These are phyloP conservation scores for Coemansia sp. DNA, from an alignment of 371 early-diverging fungal genomes.

Conservation along the genomic window DNA sequence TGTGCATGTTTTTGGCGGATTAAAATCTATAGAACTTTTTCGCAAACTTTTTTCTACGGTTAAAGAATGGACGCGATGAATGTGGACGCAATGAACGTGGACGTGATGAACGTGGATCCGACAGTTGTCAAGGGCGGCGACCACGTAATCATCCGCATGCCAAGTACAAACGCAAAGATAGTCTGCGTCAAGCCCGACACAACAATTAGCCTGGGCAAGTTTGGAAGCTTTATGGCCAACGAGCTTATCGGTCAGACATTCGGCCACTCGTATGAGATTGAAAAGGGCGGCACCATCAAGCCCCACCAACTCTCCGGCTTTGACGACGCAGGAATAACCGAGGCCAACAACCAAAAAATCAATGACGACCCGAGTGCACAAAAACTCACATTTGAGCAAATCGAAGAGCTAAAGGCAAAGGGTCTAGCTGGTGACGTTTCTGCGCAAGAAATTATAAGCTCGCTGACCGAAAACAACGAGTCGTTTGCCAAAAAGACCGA, in stretches of 20 bases:
- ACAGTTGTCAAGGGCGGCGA: slow-evolving; percentile 57
- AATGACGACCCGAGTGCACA: slow-evolving; percentile 73
- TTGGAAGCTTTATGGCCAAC: slow-evolving; percentile 79
- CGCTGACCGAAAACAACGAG: slow-evolving; percentile 76
- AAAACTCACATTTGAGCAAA: slow-evolving; percentile 78
- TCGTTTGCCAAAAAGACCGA: slow-evolving; percentile 91
- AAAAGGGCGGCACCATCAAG: slow-evolving; percentile 47
- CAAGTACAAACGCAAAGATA: slow-evolving; percentile 82
- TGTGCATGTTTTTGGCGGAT: not conserved
- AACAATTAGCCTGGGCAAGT: slow-evolving; percentile 84
- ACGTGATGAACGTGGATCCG: slow-evolving; percentile 25
- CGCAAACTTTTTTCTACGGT: not conserved
- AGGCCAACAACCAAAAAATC: slow-evolving; percentile 82
- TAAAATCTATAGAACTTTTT: not conserved
- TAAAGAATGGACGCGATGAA: too few relatives aligned
- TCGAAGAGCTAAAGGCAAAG: slow-evolving; percentile 76
- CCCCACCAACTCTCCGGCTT: slow-evolving; percentile 40
- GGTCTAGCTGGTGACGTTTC: slow-evolving; percentile 65
- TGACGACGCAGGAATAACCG: slow-evolving; percentile 63
- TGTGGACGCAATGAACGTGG: slow-evolving; percentile 6
- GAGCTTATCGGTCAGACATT: slow-evolving; percentile 80
- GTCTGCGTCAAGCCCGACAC: slow-evolving; percentile 65
- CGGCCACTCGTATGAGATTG: slow-evolving; percentile 84
- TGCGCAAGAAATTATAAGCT: slow-evolving; percentile 68
- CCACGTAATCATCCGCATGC: slow-evolving; percentile 75